Base-by-base conservation (phyloP, 148 eudicot genomes). In the Bassia scoparia region DNA sequence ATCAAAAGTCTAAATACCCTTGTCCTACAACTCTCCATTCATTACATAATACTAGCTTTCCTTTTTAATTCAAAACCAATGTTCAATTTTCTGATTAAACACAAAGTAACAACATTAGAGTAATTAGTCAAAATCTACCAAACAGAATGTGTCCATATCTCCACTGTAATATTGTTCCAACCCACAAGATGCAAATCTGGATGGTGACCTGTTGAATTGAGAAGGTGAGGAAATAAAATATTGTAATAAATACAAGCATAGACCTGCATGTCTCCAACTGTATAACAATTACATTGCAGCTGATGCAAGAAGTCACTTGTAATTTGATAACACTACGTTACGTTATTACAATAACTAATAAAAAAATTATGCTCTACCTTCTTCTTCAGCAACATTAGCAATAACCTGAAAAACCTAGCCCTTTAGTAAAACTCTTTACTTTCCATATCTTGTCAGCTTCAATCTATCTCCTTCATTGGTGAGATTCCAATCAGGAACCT, bases 171-270 rank as follows among this genome's bases (percentile, higher is more conserved):
- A 50, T 91, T 91, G 81, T 94, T 94, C 98, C 97, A 94, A 46
- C 91, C 90, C 59, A 85, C 88, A 74, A 94, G 96, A 84, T 91
- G 97, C 81, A 94, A 90, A 87, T 94, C 97, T 2, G 98, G 98
- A 83, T 94, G 98, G 84, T 94, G 98, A 74, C 97, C 98, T 94
- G 85, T 69, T 67, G 29, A 52, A 71, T 27, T 34, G 55, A 60
- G n/a, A 41, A 41, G 49, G 34, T n/a, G n/a, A 7, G 4, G 55
- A 21, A 18, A 55, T 17, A n/a, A n/a, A n/a, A n/a, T 31, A n/a
- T n/a, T n/a, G n/a, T n/a, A n/a, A n/a, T n/a, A n/a, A 38, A 7
- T 34, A 72, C 56, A 15, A 30, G 63, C 30, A n/a, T n/a, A n/a
- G n/a, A n/a, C n/a, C n/a, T 61, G 41, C 31, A 67, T 16, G 21